Evolutionary conservation across 2,329 filamentous ascomycete genomes (phyloP).

Genomic region (Thielaviopsis punctulata): DNA sequence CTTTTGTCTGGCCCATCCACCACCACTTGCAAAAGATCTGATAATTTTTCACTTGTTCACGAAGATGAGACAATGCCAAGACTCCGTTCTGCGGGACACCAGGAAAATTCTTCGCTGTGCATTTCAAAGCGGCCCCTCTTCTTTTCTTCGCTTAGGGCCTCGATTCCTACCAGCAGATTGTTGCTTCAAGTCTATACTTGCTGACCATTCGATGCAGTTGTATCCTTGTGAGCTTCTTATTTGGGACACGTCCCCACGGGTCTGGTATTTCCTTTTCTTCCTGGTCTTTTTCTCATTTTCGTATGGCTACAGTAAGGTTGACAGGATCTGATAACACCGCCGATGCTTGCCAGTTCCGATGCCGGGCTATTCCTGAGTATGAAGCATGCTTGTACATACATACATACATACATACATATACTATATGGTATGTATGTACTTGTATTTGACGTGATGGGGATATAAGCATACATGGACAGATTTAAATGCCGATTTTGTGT

Average conservation of each 20-base stretch:
- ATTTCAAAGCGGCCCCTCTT: not conserved
- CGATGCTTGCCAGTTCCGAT: not conserved
- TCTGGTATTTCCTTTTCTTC: not conserved
- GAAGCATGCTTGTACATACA: too few relatives aligned
- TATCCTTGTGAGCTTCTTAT: not conserved
- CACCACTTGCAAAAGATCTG: too few relatives aligned
- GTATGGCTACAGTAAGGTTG: not conserved
- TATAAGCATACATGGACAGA: too few relatives aligned
- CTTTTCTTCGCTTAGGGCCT: not conserved
- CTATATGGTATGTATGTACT: too few relatives aligned
- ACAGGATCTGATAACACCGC: not conserved
- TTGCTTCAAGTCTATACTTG: too few relatives aligned
- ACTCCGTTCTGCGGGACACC: not conserved
- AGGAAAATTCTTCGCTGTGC: not conserved
- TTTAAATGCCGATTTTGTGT: too few relatives aligned
- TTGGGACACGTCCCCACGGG: not conserved
- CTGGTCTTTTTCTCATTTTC: not conserved
- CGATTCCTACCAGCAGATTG: not conserved
- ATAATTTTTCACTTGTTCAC: too few relatives aligned
- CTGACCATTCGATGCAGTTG: too few relatives aligned
- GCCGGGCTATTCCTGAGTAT: not conserved
- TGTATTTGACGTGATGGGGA: too few relatives aligned
- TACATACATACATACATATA: too few relatives aligned
- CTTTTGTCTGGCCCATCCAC: too few relatives aligned
- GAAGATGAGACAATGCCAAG: not conserved